Conservation (phyloP, 2,329 filamentous ascomycete genomes). For the Scedosporium dehoogii region DNA sequence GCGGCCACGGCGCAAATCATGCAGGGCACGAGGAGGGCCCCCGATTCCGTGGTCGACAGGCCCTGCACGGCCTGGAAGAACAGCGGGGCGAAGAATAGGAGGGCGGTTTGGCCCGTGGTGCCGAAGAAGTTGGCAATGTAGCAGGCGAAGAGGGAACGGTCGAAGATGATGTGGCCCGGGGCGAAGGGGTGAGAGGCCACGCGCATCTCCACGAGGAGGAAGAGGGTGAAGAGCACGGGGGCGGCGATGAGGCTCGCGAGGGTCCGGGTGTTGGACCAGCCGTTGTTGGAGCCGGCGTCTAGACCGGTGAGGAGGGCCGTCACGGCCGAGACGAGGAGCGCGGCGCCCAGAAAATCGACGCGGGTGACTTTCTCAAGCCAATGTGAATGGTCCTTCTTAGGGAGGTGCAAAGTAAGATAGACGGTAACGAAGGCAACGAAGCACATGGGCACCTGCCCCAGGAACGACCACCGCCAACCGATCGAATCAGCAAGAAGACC, state of each 20-base stretch:
- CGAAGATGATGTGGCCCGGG: slow-evolving; percentile 63
- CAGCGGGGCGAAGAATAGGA: slow-evolving; percentile 65
- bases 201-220: slow-evolving; percentile 58
- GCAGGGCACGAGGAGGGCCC: slow-evolving; percentile 55
- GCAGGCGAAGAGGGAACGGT: slow-evolving; percentile 54
- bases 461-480: slow-evolving; percentile 70
- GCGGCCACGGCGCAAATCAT: slow-evolving; percentile 54
- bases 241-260: slow-evolving; percentile 46
- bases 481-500: slow-evolving; percentile 63
- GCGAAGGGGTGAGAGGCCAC: slow-evolving; percentile 64
- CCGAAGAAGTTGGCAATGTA: slow-evolving; percentile 67
- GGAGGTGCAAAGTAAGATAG: slow-evolving; percentile 50
- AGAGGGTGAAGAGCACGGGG: slow-evolving; percentile 51
- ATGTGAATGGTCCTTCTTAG: slow-evolving; percentile 44
- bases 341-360: slow-evolving; percentile 65
- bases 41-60: slow-evolving; percentile 52
- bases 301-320: slow-evolving; percentile 58
- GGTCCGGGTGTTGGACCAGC: slow-evolving; percentile 52
- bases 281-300: slow-evolving; percentile 62
- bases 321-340: slow-evolving; percentile 55
- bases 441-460: slow-evolving; percentile 60
- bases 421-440: slow-evolving; percentile 55
- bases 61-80: slow-evolving; percentile 67
- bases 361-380: slow-evolving; percentile 57
- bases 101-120: slow-evolving; percentile 44